phyloP scores from a whole-genome alignment of 371 early-diverging fungal genomes.

The Conidiobolus incongruus region DNA sequence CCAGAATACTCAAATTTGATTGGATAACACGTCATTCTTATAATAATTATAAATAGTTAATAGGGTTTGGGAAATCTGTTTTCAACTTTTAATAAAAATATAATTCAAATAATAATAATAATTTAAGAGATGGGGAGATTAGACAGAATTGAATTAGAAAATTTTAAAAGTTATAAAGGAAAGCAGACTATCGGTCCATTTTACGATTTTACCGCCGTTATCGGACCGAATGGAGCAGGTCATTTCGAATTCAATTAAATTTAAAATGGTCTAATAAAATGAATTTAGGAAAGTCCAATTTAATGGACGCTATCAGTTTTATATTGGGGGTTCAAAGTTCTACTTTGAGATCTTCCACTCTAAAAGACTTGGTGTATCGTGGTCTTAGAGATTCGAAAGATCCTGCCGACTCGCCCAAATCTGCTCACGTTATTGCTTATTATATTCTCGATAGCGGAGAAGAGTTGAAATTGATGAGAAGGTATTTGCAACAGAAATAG shows the following conservation, averaged over 20 bases:
- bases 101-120: too few species aligned
- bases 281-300: conserved; percentile 95
- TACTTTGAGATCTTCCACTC: conserved; percentile 67
- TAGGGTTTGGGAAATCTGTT: too few species aligned
- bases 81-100: too few species aligned
- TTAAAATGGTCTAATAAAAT: conserved; percentile 32
- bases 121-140: conserved; percentile 42
- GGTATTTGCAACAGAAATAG: conserved; percentile 26
- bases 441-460: conserved; percentile 21
- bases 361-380: conserved; percentile 81
- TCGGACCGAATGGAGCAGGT: conserved; percentile 99
- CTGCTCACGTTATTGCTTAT: conserved; percentile 59
- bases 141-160: conserved; percentile 78
- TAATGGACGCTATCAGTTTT: conserved; percentile 98
- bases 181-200: conserved; percentile 88
- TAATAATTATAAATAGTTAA: too few species aligned
- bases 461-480: conserved; percentile 42
- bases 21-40: too few species aligned
- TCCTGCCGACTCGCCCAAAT: conserved; percentile 14
- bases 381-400: conserved; percentile 12
- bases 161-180: conserved; percentile 98
- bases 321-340: conserved; percentile 81
- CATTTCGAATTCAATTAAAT: too few species aligned
- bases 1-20: too few species aligned
- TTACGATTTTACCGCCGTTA: conserved; percentile 87